A percentile compares a stretch with the other conserved stretches of the same genome.
These are phyloP conservation scores for Pisolithus thermaeus DNA, from an alignment of 1,284 basidiomycete genomes.

Conservation along the genomic window DNA sequence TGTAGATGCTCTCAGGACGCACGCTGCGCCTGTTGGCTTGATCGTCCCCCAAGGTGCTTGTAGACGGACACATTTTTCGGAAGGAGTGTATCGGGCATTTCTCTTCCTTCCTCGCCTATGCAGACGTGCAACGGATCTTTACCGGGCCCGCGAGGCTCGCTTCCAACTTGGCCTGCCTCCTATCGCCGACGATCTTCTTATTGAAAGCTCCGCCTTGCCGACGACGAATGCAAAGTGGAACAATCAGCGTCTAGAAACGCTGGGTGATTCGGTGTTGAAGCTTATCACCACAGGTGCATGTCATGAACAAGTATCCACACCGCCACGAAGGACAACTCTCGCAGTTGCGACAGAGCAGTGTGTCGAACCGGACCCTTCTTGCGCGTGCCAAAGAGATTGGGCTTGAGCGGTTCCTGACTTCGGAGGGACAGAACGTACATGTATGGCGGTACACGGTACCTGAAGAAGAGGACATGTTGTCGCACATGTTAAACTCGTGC, in stretches of 20 bases:
- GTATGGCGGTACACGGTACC: conserved; percentile 55
- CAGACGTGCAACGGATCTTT: conserved; percentile 57
- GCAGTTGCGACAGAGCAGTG: conserved; percentile 51
- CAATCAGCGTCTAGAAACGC: conserved; percentile 79
- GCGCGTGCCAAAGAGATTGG: conserved; percentile 57
- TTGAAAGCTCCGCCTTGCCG: conserved; percentile 72
- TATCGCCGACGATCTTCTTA: conserved; percentile 50
- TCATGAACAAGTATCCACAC: conserved; percentile 68
- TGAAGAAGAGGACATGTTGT: conserved; percentile 27
- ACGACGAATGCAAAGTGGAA: conserved; percentile 55
- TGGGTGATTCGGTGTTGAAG: conserved; percentile 80
- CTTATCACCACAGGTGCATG: conserved; percentile 67
- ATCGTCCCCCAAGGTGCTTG: conserved; percentile 53
- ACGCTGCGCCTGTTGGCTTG: conserved; percentile 27
- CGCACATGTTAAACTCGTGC: conserved; percentile 25
- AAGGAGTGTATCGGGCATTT: conserved; percentile 44
- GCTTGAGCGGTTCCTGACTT: conserved; percentile 58
- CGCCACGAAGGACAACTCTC: conserved; percentile 80
- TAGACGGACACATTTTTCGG: conserved; percentile 43
- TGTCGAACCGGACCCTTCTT: conserved; percentile 67
- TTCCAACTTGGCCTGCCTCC: conserved; percentile 52
- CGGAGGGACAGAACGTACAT: conserved; percentile 49
- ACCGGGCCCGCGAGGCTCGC: conserved; percentile 50
- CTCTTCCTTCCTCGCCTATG: conserved; percentile 60
- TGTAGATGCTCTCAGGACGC: conserved; percentile 14